Conservation (phyloP, 208 protist species). For the Plasmodiophora brassicae region DNA sequence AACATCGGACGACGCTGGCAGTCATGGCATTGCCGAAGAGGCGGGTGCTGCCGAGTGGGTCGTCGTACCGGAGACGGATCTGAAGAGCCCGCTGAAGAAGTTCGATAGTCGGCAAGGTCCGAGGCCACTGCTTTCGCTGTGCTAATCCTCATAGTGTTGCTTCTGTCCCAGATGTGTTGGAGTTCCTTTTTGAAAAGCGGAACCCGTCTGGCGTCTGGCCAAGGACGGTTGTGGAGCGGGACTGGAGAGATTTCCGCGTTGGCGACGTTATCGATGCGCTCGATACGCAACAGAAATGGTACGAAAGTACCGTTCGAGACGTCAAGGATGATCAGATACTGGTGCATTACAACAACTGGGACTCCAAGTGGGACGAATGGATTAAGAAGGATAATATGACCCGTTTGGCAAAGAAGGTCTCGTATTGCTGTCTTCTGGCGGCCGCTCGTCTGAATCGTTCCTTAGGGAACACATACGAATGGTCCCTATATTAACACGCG, state of each 20-base stretch:
- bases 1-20: no score
- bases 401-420: not conserved
- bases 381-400: not conserved
- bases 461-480: not conserved
- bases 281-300: not conserved
- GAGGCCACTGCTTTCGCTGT: not conserved
- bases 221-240: not conserved
- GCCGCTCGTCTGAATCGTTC: not conserved
- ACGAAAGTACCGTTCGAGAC: not conserved
- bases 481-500: not conserved
- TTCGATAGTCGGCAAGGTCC: not conserved
- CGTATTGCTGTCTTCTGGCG: not conserved
- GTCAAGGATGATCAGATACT: not conserved
- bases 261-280: slow-evolving; percentile 14
- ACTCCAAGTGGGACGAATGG: not conserved
- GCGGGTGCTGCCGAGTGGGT: not conserved
- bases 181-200: not conserved
- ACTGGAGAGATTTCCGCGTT: not conserved
- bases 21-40: no score
- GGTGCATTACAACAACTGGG: slow-evolving; percentile 6
- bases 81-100: not conserved
- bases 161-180: no score
- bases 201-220: not conserved
- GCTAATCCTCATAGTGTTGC: no score
- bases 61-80: not conserved